Base-by-base conservation (phyloP, 441 rosid genomes). In the Viola pubescens region DNA sequence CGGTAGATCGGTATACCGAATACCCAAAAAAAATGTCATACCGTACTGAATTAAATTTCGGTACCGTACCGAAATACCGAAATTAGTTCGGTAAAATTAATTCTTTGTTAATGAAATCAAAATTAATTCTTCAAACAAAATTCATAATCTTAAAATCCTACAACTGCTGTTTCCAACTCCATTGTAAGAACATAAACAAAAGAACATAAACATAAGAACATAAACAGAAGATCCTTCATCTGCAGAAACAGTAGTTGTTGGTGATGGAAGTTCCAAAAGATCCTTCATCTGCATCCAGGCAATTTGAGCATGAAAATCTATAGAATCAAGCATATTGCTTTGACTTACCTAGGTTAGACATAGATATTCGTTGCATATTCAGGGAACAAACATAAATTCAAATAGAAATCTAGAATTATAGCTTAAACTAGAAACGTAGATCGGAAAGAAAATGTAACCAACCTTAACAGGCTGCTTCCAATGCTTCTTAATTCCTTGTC, bases 391-490 rank as follows among this genome's bases (percentile, higher is more conserved):
- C 46, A 43, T 0, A 43, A 9, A 6, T 43, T 43, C 6, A 9
- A 43, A 62, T 34, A 9, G 48, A 48, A 45, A 16, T 42, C 40
- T 9, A 6, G 26, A 19, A 44, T 45, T 16, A 9, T 37, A 13
- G 9, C 38, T 10, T 11, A 9, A 41, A 13, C 48, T 13, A 12
- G 16, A 9, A 58, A 3, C 4, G 26, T 19, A 37, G 12, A 4
- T 48, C 48, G 3, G 43, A 41, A 14, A 7, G 10, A 53, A 37
- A 48, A 6, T 46, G 34, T 14, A 26, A 70, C 85, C n/a, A 43
- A 88, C 88, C 81, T 14, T 53, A 61, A 94, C 76, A 64, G 88
- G 86, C 65, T 88, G 91, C 76, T 81, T 71, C 98, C 97, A 89
- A 34, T 88, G 69, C 74, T 79, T 82, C 77, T 75, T 82, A 61